Evolutionary conservation across 345 rosid species (phyloP).

Genomic region (Raphanus raphanistrum): DNA sequence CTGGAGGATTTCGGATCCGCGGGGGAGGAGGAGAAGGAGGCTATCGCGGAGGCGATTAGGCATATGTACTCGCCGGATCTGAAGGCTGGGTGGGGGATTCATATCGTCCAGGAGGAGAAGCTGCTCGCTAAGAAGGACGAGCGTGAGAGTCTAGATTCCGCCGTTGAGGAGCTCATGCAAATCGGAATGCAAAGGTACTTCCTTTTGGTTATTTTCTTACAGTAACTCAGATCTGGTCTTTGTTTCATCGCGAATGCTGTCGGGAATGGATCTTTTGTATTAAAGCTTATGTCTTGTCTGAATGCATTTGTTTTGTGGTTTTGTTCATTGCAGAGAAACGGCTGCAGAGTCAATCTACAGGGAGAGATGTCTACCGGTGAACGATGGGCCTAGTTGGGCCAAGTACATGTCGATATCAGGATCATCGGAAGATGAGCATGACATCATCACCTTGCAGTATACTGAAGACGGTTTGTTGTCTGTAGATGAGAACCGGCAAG

Average conservation of each 20-base stretch:
- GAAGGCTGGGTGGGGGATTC: conserved; percentile 97
- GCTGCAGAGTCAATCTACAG: conserved; percentile 93
- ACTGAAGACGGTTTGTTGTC: conserved; percentile 93
- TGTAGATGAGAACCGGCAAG: conserved; percentile 80
- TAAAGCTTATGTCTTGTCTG: background rate
- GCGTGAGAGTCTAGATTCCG: conserved; percentile 67
- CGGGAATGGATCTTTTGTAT: background rate
- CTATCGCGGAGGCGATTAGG: conserved; percentile 56
- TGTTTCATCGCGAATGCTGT: background rate
- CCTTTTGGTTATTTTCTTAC: background rate
- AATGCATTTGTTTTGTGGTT: background rate
- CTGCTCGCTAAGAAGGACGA: conserved; percentile 72
- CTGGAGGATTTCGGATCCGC: conserved; percentile 70
- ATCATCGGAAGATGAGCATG: conserved; percentile 81
- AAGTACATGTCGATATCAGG: conserved; percentile 96
- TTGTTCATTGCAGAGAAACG: conserved; percentile 65
- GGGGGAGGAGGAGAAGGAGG: conserved; percentile 45
- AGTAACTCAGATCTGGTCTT: conserved; percentile 24
- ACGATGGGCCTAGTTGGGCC: conserved; percentile 84
- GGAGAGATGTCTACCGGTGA: conserved; percentile 88
- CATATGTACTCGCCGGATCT: conserved; percentile 99
- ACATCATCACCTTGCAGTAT: conserved; percentile 86
- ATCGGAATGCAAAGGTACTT: conserved; percentile 85
- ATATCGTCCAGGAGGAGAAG: conserved; percentile 90
- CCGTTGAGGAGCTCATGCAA: conserved; percentile 76